Base-by-base conservation (phyloP, 169 alveolate genomes). In the Plasmodium cynomolgi region DNA sequence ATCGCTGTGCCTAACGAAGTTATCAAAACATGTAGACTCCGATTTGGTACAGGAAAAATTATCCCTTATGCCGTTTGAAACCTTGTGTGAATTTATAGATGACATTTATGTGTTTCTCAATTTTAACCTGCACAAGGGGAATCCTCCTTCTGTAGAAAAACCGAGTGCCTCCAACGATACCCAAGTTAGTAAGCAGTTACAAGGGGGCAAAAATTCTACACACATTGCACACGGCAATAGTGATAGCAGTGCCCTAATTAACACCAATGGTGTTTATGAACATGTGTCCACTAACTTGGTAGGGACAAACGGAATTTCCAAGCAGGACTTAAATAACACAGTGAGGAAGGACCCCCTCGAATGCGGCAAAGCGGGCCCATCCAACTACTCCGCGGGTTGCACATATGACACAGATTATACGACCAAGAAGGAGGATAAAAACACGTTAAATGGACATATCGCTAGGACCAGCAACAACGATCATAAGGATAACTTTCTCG, bases 1-100 rank as follows among this genome's bases (percentile, higher is more conserved):
- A 84, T 93, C 90, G 71, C 93, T 84, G 54, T 92, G 92, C 94
- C 56, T 73, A 84, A 92, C 92, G 33, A 81, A 84, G 93, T 93
- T 88, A 95, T 44, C 75, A 41, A 85, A 79, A 79, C 31, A 68
- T 79, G 71, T 50, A 56, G 84, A 84, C 34, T 41, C 34, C 3
- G 90, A 83, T 23, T 33, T 37, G 62, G 54, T 90, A 41, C 91
- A 79, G 73, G 91, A 90, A 68, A 41, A 68, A 34, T n/a, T 90
- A 20, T n/a, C 82, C 13, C 9, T 29, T 39, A 81, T 90, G 91
- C 83, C 94, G 17, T 90, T 90, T 90, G 94, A 81, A 39, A 47
- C 83, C 17, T 29, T 90, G 37, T 90, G 94, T 62, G 91, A 90
- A 62, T 90, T 90, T 62, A 80, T 90, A 44, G 71, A 90, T 34